phyloP scores from a whole-genome alignment of 495 filamentous ascomycete genomes.

The Bombardia bombarda region DNA sequence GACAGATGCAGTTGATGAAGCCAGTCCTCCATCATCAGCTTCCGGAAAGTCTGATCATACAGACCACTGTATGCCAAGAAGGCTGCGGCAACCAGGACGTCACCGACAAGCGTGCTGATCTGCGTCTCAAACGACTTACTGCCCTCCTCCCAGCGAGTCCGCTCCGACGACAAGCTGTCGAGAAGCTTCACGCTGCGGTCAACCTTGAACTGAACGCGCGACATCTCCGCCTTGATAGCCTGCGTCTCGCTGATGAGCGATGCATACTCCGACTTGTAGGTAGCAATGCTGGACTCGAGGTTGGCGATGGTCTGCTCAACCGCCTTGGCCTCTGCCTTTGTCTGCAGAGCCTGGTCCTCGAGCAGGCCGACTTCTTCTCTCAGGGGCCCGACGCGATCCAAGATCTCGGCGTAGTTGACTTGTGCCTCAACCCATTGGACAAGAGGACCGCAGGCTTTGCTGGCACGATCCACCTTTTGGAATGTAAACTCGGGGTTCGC shows the following conservation, averaged over 20 bases:
- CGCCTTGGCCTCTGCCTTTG: slow-evolving; percentile 86
- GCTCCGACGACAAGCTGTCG: slow-evolving; percentile 89
- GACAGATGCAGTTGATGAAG: slow-evolving; percentile 82
- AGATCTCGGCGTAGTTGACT: slow-evolving; percentile 93
- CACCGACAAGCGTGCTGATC: slow-evolving; percentile 91
- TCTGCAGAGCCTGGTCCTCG: slow-evolving; percentile 82
- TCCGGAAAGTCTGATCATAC: slow-evolving; percentile 96
- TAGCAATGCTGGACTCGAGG: slow-evolving; percentile 84
- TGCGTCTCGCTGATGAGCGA: slow-evolving; percentile 94
- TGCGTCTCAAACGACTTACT: slow-evolving; percentile 98
- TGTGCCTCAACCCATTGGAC: slow-evolving; percentile 98
- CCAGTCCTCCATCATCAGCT: slow-evolving; percentile 97
- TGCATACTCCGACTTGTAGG: slow-evolving; percentile 97
- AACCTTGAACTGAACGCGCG: slow-evolving; percentile 92
- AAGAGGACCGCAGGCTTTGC: slow-evolving; percentile 91
- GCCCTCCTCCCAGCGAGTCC: slow-evolving; percentile 86
- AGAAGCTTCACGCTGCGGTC: slow-evolving; percentile 90
- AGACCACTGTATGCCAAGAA: slow-evolving; percentile 98
- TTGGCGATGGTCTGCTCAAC: slow-evolving; percentile 78
- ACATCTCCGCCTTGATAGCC: slow-evolving; percentile 95
- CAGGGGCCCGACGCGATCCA: slow-evolving; percentile 89
- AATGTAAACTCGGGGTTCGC: slow-evolving; percentile 92
- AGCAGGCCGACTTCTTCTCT: slow-evolving; percentile 83
- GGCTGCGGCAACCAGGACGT: slow-evolving; percentile 88
- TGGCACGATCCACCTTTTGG: slow-evolving; percentile 89